Evolutionary conservation across 805 yeast species (phyloP).

Genomic region (Kodamaea restingae): DNA sequence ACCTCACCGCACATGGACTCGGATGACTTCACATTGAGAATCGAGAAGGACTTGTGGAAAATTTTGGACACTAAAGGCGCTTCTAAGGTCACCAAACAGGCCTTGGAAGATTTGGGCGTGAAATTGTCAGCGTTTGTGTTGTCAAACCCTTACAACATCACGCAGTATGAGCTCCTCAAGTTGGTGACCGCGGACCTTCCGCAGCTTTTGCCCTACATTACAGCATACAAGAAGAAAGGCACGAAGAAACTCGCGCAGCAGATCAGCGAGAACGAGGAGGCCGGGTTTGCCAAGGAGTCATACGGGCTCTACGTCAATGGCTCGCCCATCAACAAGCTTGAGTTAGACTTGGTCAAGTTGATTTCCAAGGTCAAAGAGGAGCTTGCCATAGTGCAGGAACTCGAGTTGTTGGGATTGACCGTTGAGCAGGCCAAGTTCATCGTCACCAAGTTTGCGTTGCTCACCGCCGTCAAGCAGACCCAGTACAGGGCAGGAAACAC

Average conservation of each 20-base stretch:
- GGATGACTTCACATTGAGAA: slow-evolving; percentile 11
- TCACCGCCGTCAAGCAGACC: slow-evolving; percentile 36
- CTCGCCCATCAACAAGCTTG: slow-evolving; percentile 46
- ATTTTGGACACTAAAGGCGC: slow-evolving; percentile 20
- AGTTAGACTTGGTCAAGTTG: slow-evolving; percentile 42
- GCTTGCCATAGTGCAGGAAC: slow-evolving; percentile 19
- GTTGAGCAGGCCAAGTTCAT: slow-evolving; percentile 30
- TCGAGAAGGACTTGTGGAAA: slow-evolving; percentile 15
- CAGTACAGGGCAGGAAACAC: slow-evolving; percentile 34
- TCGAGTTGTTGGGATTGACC: slow-evolving; percentile 28
- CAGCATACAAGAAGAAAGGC: slow-evolving; percentile 4
- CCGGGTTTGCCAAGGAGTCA: slow-evolving; percentile 37
- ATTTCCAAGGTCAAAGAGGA: slow-evolving; percentile 35
- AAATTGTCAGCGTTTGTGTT: slow-evolving; percentile 40
- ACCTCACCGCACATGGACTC: slow-evolving; percentile 12
- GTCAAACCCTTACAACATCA: slow-evolving; percentile 14
- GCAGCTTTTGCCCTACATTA: slow-evolving; percentile 31
- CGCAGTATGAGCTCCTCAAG: slow-evolving; percentile 34
- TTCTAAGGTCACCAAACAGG: slow-evolving; percentile 18
- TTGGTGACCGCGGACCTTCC: slow-evolving; percentile 53
- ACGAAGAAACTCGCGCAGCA: slow-evolving; percentile 22
- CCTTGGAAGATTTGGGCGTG: slow-evolving; percentile 34
- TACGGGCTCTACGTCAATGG: slow-evolving; percentile 70
- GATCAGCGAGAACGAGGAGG: slow-evolving; percentile 26
- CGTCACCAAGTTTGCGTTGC: slow-evolving; percentile 34